Percentiles rank a stretch among this genome's conserved stretches.
phyloP scores from a whole-genome alignment of 768 basidiomycete species.

The Leccinum aurantiacum region DNA sequence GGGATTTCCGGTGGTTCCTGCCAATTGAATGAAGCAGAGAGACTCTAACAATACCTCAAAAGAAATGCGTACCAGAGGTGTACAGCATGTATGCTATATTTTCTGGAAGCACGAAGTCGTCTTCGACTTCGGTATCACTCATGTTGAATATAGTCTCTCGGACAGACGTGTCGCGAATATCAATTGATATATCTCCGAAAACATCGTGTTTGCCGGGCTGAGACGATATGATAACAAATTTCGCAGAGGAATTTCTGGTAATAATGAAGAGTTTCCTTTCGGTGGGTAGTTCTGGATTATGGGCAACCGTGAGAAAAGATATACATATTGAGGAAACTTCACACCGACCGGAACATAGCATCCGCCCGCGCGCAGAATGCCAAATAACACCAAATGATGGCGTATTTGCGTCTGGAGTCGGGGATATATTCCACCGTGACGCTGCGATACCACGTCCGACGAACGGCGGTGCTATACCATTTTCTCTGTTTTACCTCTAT shows the following conservation, averaged over 20 bases:
- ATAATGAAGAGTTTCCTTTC: constrained; percentile 48
- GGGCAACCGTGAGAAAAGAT: not conserved
- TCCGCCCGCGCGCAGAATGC: constrained; percentile 47
- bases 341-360: constrained; percentile 49
- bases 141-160: constrained; percentile 31
- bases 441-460: no score
- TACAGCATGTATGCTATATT: constrained; percentile 48
- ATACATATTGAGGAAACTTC: constrained; percentile 10
- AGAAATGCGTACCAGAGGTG: constrained; percentile 42
- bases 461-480: no score
- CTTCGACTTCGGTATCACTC: constrained; percentile 27
- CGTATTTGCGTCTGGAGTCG: no score
- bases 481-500: no score
- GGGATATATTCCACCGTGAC: no score
- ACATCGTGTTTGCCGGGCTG: constrained; percentile 1
- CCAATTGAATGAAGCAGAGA: constrained; percentile 12
- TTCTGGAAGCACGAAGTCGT: constrained; percentile 28
- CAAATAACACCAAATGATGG: constrained; percentile 43
- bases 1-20: constrained; percentile 50
- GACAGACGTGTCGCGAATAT: constrained; percentile 22
- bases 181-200: constrained; percentile 25
- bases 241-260: constrained; percentile 39
- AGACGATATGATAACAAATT: constrained; percentile 41
- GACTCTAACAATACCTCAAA: not conserved
- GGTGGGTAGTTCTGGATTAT: constrained; percentile 46